A percentile compares a stretch with the other conserved stretches of the same genome.
phyloP scores from a whole-genome alignment of 306 rosid species.

The Begonia masoniana region DNA sequence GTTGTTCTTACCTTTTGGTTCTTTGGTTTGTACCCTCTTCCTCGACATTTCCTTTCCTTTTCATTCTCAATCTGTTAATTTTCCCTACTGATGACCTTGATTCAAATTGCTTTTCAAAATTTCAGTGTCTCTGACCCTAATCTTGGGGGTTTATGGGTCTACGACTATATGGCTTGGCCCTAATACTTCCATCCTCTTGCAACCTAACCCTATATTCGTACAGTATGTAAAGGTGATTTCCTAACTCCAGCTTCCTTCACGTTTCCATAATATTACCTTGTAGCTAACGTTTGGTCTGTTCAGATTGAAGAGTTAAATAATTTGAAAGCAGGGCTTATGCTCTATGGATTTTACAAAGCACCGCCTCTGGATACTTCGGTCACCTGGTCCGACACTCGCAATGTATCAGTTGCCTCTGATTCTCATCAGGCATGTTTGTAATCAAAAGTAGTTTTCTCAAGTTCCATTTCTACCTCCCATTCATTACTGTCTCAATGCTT shows the following conservation, averaged over 20 bases:
- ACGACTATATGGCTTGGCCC: conserved; percentile 36
- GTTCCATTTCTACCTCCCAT: neutral
- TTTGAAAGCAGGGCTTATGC: conserved; percentile 19
- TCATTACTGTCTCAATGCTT: no score
- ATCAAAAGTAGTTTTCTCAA: neutral
- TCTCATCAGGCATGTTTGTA: conserved; percentile 44
- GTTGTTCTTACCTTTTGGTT: conserved; percentile 63
- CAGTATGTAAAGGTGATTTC: conserved; percentile 46
- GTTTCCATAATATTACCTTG: no score
- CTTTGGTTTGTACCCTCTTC: conserved; percentile 33
- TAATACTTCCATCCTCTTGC: conserved; percentile 39
- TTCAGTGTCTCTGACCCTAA: conserved; percentile 57
- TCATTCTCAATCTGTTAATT: neutral
- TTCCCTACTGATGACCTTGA: neutral
- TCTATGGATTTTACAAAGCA: conserved; percentile 43
- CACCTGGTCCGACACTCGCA: conserved; percentile 40
- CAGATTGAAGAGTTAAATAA: conserved; percentile 41
- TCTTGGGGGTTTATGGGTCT: conserved; percentile 68
- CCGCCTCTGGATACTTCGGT: conserved; percentile 40
- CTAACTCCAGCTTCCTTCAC: no score
- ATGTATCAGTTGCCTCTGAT: conserved; percentile 28
- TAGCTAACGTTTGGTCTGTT: neutral
- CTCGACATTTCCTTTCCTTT: neutral
- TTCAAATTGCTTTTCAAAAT: neutral
- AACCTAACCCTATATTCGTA: conserved; percentile 54